Conservation (phyloP, 1,284 basidiomycete genomes). For the Kalmanozyma brasiliensis region DNA sequence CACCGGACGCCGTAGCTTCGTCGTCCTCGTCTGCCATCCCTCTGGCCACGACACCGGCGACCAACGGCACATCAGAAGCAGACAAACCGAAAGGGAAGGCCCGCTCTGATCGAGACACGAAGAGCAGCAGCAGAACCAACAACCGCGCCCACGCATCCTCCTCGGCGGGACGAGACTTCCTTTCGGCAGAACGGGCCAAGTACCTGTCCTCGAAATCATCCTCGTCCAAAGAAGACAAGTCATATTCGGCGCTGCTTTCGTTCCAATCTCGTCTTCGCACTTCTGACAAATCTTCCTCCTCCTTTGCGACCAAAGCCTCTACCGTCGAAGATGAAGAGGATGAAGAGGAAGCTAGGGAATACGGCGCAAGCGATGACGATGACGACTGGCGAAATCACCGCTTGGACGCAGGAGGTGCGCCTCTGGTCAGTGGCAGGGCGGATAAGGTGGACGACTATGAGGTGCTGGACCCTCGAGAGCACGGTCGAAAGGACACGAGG, state of each 20-base stretch:
- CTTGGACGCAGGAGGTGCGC: constrained; percentile 48
- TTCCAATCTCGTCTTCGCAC: constrained; percentile 42
- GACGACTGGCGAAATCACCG: constrained; percentile 31
- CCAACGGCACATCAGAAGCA: too few species aligned
- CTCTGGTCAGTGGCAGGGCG: constrained; percentile 13
- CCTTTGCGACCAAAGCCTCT: neutral
- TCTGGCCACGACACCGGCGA: neutral
- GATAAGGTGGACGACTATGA: constrained; percentile 53
- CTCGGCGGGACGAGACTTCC: constrained; percentile 2
- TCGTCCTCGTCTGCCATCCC: neutral
- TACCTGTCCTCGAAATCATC: constrained; percentile 11
- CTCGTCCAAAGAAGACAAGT: constrained; percentile 7
- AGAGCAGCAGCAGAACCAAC: neutral
- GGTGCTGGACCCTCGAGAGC: constrained; percentile 50
- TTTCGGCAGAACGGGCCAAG: constrained; percentile 15
- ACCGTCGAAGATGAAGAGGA: constrained; percentile 20
- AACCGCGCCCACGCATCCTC: neutral
- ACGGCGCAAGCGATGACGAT: constrained; percentile 60
- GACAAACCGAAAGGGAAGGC: too few species aligned
- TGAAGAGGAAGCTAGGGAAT: constrained; percentile 50
- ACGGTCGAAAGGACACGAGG: neutral
- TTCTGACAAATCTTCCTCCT: neutral
- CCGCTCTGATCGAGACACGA: too few species aligned
- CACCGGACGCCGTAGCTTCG: neutral
- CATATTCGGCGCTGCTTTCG: constrained; percentile 23